A percentile compares a stretch with the other conserved stretches of the same genome.
Evolutionary conservation across 345 rosid species (phyloP).

Genomic region (Gossypium australe): DNA sequence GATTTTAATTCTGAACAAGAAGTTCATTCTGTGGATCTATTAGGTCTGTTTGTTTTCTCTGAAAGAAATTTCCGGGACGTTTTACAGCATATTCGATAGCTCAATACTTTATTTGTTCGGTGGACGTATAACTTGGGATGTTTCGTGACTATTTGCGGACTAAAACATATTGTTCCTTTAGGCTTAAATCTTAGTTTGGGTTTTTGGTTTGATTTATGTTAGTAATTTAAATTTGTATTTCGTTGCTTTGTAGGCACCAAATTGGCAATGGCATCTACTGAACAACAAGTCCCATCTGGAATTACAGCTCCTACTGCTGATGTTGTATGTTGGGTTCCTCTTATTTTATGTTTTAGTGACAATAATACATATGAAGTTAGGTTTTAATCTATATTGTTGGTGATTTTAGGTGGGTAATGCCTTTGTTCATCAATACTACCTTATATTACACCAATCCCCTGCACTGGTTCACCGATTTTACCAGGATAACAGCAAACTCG

Average conservation of each 20-base stretch:
- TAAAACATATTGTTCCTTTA: background rate
- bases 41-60: conserved; percentile 2
- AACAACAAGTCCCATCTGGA: conserved; percentile 40
- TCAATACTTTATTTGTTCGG: background rate
- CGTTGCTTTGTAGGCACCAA: conserved; percentile 17
- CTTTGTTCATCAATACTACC: conserved; percentile 93
- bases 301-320: conserved; percentile 33
- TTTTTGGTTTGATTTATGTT: background rate
- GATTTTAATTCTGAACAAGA: background rate
- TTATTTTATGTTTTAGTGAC: background rate
- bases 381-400: background rate
- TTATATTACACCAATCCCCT: conserved; percentile 81
- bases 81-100: background rate
- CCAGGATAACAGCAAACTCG: conserved; percentile 87
- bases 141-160: background rate
- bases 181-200: background rate
- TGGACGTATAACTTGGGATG: too few species aligned
- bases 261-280: conserved; percentile 41
- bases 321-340: conserved; percentile 20
- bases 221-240: conserved; percentile 1
- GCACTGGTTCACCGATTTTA: conserved; percentile 86
- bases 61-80: background rate
- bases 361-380: background rate
- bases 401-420: conserved; percentile 77
- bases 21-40: background rate